Evolutionary conservation across 441 rosid genomes (phyloP).

Genomic region (Syzygium syzygioides): DNA sequence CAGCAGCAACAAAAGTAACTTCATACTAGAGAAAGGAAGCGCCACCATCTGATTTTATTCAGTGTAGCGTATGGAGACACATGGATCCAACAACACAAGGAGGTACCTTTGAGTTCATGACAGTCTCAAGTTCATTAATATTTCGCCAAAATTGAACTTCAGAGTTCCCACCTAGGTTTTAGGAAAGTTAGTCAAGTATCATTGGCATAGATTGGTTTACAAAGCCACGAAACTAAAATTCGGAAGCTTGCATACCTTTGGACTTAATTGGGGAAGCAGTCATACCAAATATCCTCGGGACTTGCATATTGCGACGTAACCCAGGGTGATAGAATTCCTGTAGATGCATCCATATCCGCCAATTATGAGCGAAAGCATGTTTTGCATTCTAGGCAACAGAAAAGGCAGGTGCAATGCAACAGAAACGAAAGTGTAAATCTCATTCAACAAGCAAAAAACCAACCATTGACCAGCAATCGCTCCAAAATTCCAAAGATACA

Average conservation of each 20-base stretch:
- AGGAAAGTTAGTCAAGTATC: neutral
- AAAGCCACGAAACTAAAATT: neutral
- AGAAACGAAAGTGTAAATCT: neutral
- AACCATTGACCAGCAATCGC: neutral
- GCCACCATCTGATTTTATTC: neutral
- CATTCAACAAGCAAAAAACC: neutral
- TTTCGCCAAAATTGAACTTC: slow-evolving; percentile 37
- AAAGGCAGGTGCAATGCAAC: neutral
- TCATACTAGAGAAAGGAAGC: neutral
- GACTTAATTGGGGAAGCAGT: slow-evolving; percentile 89
- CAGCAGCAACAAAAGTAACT: neutral
- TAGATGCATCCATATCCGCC: slow-evolving; percentile 8
- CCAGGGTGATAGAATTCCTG: slow-evolving; percentile 83
- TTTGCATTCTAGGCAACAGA: neutral
- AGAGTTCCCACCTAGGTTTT: slow-evolving; percentile 35
- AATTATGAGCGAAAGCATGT: neutral
- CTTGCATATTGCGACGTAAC: slow-evolving; percentile 16
- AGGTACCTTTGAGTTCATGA: slow-evolving; percentile 84
- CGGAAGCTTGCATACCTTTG: slow-evolving; percentile 41
- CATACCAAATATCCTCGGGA: slow-evolving; percentile 92
- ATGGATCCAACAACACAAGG: slow-evolving; percentile 10
- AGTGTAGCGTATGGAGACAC: neutral
- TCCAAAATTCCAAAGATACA: neutral
- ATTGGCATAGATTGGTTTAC: neutral
- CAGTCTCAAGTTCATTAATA: slow-evolving; percentile 58